Conservation (phyloP, 2,329 filamentous ascomycete species). For the Monosporascus sp. region DNA sequence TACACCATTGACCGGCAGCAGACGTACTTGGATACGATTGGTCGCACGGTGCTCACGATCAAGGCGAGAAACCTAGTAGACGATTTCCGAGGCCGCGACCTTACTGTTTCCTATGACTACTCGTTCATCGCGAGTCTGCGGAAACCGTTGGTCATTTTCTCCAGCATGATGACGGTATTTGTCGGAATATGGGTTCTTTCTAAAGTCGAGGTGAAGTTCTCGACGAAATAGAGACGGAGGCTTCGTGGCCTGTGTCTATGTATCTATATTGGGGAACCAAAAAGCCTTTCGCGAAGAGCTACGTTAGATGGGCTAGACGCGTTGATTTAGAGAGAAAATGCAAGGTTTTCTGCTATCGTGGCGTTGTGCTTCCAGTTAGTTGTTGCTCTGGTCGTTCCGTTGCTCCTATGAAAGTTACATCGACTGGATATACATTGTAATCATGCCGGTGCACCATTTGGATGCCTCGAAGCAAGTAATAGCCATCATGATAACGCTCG, state of each 20-base stretch:
- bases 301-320: neutral
- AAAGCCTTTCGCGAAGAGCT: neutral
- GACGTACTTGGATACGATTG: conserved; percentile 91
- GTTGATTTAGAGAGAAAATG: neutral
- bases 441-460: too few species aligned
- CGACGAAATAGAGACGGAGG: conserved; percentile 33
- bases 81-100: conserved; percentile 76
- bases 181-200: conserved; percentile 69
- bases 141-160: conserved; percentile 81
- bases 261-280: neutral
- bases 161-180: conserved; percentile 70
- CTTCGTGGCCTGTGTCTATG: neutral
- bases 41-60: conserved; percentile 76
- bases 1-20: conserved; percentile 61
- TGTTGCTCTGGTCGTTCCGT: too few species aligned
- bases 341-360: neutral
- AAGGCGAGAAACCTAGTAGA: conserved; percentile 85
- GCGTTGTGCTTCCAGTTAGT: too few species aligned
- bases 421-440: too few species aligned
- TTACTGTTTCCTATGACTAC: conserved; percentile 87
- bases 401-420: too few species aligned
- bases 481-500: too few species aligned
- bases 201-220: conserved; percentile 76
- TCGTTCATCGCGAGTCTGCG: conserved; percentile 68
- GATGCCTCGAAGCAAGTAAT: too few species aligned